Evolutionary conservation across 2,329 filamentous ascomycete species (phyloP).

Genomic region (Xylariaceae sp.): DNA sequence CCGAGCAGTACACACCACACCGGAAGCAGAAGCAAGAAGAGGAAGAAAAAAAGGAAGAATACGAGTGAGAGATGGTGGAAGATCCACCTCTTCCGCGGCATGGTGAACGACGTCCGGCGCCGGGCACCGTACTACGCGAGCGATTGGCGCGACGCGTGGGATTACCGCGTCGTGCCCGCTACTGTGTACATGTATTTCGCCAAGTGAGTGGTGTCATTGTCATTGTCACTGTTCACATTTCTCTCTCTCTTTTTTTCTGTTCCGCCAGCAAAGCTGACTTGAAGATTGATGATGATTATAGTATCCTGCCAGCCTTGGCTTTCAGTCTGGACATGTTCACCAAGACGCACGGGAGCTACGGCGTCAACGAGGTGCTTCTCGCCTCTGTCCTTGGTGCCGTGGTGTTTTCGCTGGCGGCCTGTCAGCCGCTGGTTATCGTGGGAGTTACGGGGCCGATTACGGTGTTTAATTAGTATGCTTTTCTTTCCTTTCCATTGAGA

Average conservation of each 20-base stretch:
- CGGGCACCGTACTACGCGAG: conserved; percentile 72
- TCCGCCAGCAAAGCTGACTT: conserved; percentile 8
- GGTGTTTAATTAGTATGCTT: conserved; percentile 75
- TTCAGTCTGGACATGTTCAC: conserved; percentile 93
- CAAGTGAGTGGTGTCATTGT: no score
- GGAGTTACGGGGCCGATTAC: conserved; percentile 89
- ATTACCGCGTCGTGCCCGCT: conserved; percentile 81
- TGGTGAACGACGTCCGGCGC: conserved; percentile 70
- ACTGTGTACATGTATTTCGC: conserved; percentile 95
- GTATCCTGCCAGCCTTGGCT: conserved; percentile 79
- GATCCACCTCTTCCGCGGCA: conserved; percentile 69
- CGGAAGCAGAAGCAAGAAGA: conserved; percentile 5
- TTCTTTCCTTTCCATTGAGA: neutral
- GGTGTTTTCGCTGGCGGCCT: conserved; percentile 73
- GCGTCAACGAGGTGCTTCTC: conserved; percentile 87
- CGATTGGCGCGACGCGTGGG: conserved; percentile 84
- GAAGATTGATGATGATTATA: no score
- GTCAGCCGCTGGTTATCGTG: conserved; percentile 84
- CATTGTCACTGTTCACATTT: no score
- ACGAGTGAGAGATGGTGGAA: conserved; percentile 58
- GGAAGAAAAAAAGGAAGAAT: conserved; percentile 1
- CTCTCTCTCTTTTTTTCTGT: no score
- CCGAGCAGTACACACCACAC: neutral
- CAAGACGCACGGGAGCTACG: conserved; percentile 77
- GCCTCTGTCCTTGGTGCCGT: conserved; percentile 77